Conservation (phyloP, 2,329 filamentous ascomycete genomes). For the Botrytis paeoniae region DNA sequence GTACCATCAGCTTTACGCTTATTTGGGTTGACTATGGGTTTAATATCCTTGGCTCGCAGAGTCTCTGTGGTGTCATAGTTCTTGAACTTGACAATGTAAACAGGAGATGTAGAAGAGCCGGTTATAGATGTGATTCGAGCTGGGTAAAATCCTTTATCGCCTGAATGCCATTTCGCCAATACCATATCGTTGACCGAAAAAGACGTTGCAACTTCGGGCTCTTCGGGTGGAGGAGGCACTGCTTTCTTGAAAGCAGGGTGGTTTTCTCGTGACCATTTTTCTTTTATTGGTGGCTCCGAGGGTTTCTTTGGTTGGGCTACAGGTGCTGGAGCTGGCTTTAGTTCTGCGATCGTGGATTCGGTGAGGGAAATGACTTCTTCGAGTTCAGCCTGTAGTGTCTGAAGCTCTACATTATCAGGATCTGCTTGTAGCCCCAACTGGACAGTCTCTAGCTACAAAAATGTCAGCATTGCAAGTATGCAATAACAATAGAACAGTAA, state of each 20-base stretch:
- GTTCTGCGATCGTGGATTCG: constrained; percentile 76
- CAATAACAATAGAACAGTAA: neutral
- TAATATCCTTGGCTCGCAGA: constrained; percentile 76
- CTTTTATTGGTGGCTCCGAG: constrained; percentile 53
- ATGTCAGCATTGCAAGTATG: constrained; percentile 21
- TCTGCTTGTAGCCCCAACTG: constrained; percentile 73
- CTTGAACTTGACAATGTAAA: constrained; percentile 95
- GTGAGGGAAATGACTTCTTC: constrained; percentile 76
- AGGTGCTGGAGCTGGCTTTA: constrained; percentile 48
- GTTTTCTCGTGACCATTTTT: constrained; percentile 78
- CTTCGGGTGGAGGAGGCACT: constrained; percentile 49
- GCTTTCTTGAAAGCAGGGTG: constrained; percentile 71
- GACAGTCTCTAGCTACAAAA: constrained; percentile 69
- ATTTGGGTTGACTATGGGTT: constrained; percentile 67
- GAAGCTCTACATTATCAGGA: constrained; percentile 74
- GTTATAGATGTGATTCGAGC: constrained; percentile 92
- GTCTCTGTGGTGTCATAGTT: constrained; percentile 84
- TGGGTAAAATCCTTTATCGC: constrained; percentile 86
- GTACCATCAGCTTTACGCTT: constrained; percentile 86
- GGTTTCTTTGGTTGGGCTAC: constrained; percentile 40
- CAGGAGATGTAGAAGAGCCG: constrained; percentile 82
- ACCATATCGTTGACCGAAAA: constrained; percentile 90
- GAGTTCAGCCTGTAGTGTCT: constrained; percentile 75
- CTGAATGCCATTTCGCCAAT: constrained; percentile 84
- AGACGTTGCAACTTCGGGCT: constrained; percentile 49